Evolutionary conservation across 2,329 filamentous ascomycete species (phyloP), one percentile per base, ranked within the genome.

Genomic region (Fonsecaea nubica): DNA sequence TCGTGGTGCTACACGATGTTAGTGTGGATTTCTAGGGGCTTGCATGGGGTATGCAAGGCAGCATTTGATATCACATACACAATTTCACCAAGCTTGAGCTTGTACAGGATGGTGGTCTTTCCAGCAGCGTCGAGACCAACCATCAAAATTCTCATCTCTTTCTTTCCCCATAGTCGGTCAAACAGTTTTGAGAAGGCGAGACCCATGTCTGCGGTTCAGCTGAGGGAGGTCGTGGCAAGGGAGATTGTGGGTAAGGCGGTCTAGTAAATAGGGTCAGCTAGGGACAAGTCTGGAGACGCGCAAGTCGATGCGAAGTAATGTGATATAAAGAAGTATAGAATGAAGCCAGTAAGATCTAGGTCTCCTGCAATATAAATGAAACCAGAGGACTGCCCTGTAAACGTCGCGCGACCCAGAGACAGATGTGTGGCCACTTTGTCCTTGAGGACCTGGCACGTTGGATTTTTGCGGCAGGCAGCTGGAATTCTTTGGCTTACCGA

Each of bases 91-190:
- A 99, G 92, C 89, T 99, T 99, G 82, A 99, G 90, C 89, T 99
- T 99, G 87, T 99, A 99, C 76, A 99, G 90, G 80, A 99, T 99
- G 76, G 95, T 99, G 79, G 95, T 99, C 89, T 99, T 99, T 91
- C 95, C 95, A 82, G 95, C 95, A 77, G 95, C 95, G 83, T 99
- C 95, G 78, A 99, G 90, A 88, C 95, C 95, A 77, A 99, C 93
- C 95, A 99, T 99, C 83, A 99, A 84, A 86, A 99, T 97, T 87
- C 95, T 90, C 95, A 99, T 99, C 89, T 99, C 95, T 90, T 98
- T 98, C 91, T 97, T 97, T 79, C 94, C 93, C 90, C 92, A 97
- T 82, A 98, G 88, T 85, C 90, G 89, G 81, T 96, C 92, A 82
- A 98, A 95, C 80, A 98, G 82, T 88, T 95, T 97, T 77, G 93